phyloP scores from a whole-genome alignment of 805 yeast genomes.

The Teunomyces cretensis region DNA sequence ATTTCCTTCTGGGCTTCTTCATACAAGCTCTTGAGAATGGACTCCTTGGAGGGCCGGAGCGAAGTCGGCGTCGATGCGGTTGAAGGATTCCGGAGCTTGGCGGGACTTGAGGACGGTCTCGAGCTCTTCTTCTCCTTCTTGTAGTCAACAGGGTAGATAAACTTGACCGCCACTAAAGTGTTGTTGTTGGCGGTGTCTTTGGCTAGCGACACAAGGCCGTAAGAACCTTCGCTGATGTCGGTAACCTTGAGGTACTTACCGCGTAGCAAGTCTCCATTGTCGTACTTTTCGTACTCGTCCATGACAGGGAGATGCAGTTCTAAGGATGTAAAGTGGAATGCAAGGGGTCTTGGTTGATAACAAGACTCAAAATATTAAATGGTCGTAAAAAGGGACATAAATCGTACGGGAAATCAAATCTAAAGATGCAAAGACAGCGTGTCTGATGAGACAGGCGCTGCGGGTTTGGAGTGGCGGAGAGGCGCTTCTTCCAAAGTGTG shows the following conservation, averaged over 20 bases:
- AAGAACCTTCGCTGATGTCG: conserved; percentile 88
- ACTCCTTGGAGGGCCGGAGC: conserved; percentile 15
- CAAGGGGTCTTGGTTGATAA: background rate
- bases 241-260: conserved; percentile 65
- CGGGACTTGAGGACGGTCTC: conserved; percentile 37
- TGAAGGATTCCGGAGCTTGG: conserved; percentile 24
- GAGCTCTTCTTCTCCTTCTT: conserved; percentile 22
- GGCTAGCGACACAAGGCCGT: conserved; percentile 88
- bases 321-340: background rate
- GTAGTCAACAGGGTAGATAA: conserved; percentile 62
- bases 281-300: conserved; percentile 42
- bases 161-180: conserved; percentile 79
- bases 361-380: conserved; percentile 2
- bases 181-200: conserved; percentile 53
- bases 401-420: conserved; percentile 3
- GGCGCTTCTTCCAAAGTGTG: background rate
- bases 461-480: background rate
- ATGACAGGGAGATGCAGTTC: conserved; percentile 15
- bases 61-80: conserved; percentile 1
- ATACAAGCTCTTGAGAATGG: conserved; percentile 32
- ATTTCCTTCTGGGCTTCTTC: conserved; percentile 71
- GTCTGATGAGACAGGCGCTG: conserved; percentile 1
- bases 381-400: conserved; percentile 4
- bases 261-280: conserved; percentile 48
- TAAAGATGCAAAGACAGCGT: conserved; percentile 2